These are phyloP conservation scores for Zymoseptoria passerinii DNA, from an alignment of 2,329 filamentous ascomycete species.

Conservation along the genomic window DNA sequence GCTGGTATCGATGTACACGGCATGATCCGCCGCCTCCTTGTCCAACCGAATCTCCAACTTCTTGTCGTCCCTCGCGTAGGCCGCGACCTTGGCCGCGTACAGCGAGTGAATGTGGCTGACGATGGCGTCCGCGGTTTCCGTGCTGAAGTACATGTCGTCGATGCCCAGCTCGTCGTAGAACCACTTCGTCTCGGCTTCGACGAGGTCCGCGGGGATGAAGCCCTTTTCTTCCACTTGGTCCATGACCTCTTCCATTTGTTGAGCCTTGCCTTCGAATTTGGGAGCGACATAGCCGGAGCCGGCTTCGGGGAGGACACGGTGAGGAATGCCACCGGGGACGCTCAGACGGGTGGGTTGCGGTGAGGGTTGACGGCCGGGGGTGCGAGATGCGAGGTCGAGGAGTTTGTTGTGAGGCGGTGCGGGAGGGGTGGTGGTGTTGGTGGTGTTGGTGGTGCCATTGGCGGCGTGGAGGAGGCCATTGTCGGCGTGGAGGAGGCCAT, in stretches of 20 bases:
- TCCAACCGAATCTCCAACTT: constrained; percentile 88
- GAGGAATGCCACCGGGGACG: constrained; percentile 50
- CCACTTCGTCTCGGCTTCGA: constrained; percentile 83
- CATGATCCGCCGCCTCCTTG: constrained; percentile 89
- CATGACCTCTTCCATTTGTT: constrained; percentile 89
- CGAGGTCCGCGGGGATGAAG: constrained; percentile 76
- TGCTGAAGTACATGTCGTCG: constrained; percentile 96
- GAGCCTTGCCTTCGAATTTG: constrained; percentile 83
- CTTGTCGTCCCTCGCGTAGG: constrained; percentile 87
- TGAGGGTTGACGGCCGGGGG: constrained; percentile 61
- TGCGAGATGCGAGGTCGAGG: constrained; percentile 46
- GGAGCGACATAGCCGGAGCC: constrained; percentile 92
- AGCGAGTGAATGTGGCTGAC: constrained; percentile 91
- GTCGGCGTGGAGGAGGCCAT: background rate
- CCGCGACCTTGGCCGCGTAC: constrained; percentile 93
- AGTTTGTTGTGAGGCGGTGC: constrained; percentile 43
- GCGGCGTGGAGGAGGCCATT: background rate
- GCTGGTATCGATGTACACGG: constrained; percentile 97
- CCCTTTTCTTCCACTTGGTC: constrained; percentile 66
- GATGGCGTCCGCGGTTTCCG: constrained; percentile 77
- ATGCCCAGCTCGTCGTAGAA: constrained; percentile 98
- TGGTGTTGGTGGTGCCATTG: constrained; percentile 1
- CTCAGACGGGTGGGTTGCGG: constrained; percentile 82
- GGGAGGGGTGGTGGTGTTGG: constrained; percentile 7
- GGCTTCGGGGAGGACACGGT: constrained; percentile 66